phyloP scores from a whole-genome alignment of 140 eudicot species.

The Cichorium intybus region DNA sequence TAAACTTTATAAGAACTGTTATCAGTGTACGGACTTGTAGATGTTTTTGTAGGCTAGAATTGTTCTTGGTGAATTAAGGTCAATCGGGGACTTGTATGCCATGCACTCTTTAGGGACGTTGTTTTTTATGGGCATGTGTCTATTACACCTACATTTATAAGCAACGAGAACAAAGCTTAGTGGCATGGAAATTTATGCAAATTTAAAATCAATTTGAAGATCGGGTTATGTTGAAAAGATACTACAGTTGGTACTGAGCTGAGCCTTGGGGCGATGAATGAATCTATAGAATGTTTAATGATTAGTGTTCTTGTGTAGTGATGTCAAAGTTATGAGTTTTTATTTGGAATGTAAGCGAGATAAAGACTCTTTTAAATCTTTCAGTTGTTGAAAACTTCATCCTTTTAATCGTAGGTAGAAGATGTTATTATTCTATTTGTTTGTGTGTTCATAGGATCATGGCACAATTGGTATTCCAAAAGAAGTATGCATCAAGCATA shows the following conservation, averaged over 20 bases:
- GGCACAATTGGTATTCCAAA: no score
- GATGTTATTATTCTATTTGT: neutral
- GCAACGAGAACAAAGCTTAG: conserved; percentile 47
- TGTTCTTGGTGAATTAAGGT: conserved; percentile 83
- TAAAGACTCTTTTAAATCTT: neutral
- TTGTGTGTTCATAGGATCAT: neutral
- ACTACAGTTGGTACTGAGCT: neutral
- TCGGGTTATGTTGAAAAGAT: conserved; percentile 5
- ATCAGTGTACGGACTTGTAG: neutral
- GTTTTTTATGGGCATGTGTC: conserved; percentile 72
- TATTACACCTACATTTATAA: conserved; percentile 71
- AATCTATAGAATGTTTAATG: conserved; percentile 14
- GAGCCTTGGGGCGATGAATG: conserved; percentile 8
- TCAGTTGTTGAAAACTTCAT: neutral
- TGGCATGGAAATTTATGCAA: conserved; percentile 22
- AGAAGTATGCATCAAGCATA: no score
- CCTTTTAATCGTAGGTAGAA: neutral
- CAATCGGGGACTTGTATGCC: conserved; percentile 85
- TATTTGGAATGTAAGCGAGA: neutral
- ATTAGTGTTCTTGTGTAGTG: conserved; percentile 4
- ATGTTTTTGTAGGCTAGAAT: conserved; percentile 68
- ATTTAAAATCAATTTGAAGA: conserved; percentile 9
- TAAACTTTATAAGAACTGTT: neutral
- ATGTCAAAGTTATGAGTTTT: neutral
- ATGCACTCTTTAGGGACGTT: conserved; percentile 73